Evolutionary conservation across 2,329 filamentous ascomycete species (phyloP), one percentile per base, ranked within the genome.

Genomic region (Arachnomyces sp.): DNA sequence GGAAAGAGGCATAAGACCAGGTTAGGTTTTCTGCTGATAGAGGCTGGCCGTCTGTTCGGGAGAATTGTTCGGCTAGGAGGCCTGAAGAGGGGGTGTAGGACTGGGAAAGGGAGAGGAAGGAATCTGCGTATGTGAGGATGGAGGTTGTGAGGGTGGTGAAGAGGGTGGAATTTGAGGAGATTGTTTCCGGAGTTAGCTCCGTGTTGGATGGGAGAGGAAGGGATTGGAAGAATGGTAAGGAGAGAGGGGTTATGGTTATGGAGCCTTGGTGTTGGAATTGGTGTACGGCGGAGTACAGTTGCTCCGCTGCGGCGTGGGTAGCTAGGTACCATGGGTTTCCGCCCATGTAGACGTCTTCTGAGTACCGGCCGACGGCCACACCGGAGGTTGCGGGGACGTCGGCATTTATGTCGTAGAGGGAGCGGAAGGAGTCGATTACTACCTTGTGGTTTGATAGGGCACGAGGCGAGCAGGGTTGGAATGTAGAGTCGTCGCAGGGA

Each of bases 241-340:
- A 87, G 3, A 71, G 72, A 1, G 70, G 64, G 3, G 80, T 82
- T 34, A 90, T 74, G 2, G 72, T 73, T 51, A 90, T 74, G 4
- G 69, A 77, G 1, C 77, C 78, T n/a, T 69, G 61, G 35, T 69
- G 63, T 44, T 82, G 72, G 82, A 83, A 89, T 36, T 82, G 78
- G 47, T 81, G 79, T 3, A 86, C 57, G 1, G 85, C 81, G 54
- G 84, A 80, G 57, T 88, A 90, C 3, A 92, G 74, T 56, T 85
- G 78, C 59, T 92, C 86, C 11, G 84, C 86, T 0, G 82, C 82
- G 1, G 82, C 84, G 28, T 86, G 72, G 1, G 83, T 89, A 48
- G 75, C 74, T 7, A 89, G 71, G 21, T 41, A 49, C 86, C 86
- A 92, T 1, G 86, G 86, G 59, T 92, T 88, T 1, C 84, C 85